Evolutionary conservation across 768 basidiomycete species (phyloP), one percentile per base, ranked within the genome.

Genomic region (Auricularia heimuer): DNA sequence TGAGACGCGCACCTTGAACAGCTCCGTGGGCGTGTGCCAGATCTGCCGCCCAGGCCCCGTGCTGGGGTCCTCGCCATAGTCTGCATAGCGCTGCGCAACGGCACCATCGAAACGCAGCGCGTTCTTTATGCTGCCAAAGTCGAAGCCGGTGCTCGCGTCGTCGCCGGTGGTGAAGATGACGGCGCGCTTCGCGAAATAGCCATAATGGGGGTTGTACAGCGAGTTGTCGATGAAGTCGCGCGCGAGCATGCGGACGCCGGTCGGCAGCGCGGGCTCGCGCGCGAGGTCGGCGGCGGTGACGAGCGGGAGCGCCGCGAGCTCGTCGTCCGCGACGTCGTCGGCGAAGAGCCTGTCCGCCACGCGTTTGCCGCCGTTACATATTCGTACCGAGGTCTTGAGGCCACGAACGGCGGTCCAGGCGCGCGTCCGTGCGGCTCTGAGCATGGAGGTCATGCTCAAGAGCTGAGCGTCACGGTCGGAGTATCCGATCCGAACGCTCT

Each of bases 1-100:
- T 14, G 33, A 29, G 33, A 33, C 8, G 73, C 82, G 62, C 71
- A 95, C 97, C 85, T 95, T 94, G 81, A 99, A 98, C 36, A 99
- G 76, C 72, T 98, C 97, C 0, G 94, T 96, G 0, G 97, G 97
- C 1, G 97, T 99, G 75, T 99, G 97, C 97, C 97, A 99, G 63
- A 99, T 78, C 77, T 99, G 96, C 71, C 85, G 83, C 4, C 94
- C 92, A 24, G 88, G 87, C 10, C 89, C 89, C 44, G 29, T 63
- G 65, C 76, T 76, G 67, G 77, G 80, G 69, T 86, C 82, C 36
- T 78, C 76, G 16, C 88, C 88, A 71, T 92, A 90, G 24, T 81
- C 79, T 60, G 83, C 81, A 72, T 98, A 98, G 68, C 85, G 82
- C 68, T 77, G 76, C 4, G 88, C 88, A n/a, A 98, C 84, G 67